Evolutionary conservation across 2,329 filamentous ascomycete genomes (phyloP).

Genomic region (Sporothrix brasiliensis): DNA sequence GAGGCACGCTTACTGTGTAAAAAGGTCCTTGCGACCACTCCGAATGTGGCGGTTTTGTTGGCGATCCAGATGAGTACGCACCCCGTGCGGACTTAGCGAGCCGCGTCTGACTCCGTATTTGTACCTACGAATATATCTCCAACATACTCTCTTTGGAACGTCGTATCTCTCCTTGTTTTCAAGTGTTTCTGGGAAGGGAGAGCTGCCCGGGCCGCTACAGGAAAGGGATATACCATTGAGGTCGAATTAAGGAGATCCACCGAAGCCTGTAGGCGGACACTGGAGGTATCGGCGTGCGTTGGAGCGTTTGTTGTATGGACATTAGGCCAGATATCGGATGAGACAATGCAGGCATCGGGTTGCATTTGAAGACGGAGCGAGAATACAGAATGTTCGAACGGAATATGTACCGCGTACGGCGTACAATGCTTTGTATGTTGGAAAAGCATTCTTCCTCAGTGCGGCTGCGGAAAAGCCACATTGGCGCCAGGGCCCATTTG

Average conservation of each 20-base stretch:
- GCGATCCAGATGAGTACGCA: background rate
- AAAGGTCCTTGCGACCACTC: background rate
- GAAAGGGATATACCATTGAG: background rate
- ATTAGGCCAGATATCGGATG: background rate
- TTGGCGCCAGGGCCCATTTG: background rate
- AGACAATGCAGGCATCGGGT: background rate
- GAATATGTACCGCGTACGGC: background rate
- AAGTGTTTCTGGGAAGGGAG: constrained; percentile 5
- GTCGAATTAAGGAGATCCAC: background rate
- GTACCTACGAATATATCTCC: too few species aligned
- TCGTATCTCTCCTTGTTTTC: background rate
- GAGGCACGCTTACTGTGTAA: background rate
- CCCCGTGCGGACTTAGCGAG: background rate
- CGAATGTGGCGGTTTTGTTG: background rate
- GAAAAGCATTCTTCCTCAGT: constrained; percentile 1
- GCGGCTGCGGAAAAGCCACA: constrained; percentile 7
- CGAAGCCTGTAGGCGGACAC: background rate
- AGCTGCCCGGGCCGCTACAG: constrained; percentile 17
- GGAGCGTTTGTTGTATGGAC: background rate
- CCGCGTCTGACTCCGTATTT: background rate
- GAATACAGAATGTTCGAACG: background rate
- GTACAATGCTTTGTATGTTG: background rate
- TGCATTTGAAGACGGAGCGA: background rate
- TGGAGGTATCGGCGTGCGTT: background rate
- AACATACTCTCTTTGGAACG: background rate